phyloP scores from a whole-genome alignment of 805 yeast species.

The Komagataella populi region DNA sequence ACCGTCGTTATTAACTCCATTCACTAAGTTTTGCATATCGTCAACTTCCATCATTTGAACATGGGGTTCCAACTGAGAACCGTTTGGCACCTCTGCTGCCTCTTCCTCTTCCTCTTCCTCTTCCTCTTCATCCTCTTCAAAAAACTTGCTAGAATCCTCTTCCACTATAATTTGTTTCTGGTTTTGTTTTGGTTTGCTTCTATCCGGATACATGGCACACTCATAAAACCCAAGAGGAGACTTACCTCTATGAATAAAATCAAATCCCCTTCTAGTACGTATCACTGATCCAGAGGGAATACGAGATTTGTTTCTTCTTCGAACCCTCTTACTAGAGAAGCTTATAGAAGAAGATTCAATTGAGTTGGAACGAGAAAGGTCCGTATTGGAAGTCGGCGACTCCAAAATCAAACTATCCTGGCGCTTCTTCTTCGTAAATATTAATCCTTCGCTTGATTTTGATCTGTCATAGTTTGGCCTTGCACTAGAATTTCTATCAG shows the following conservation, averaged over 20 bases:
- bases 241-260: conserved; percentile 2
- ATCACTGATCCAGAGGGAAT: background rate
- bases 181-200: background rate
- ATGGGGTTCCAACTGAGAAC: background rate
- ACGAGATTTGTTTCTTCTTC: background rate
- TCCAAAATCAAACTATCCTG: conserved; percentile 9
- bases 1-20: background rate
- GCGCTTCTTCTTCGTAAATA: conserved; percentile 6
- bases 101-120: background rate
- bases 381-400: conserved; percentile 19
- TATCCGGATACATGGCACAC: background rate
- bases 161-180: background rate
- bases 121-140: background rate
- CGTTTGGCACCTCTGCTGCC: background rate
- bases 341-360: conserved; percentile 19
- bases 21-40: background rate
- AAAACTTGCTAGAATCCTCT: background rate
- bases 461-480: conserved; percentile 16
- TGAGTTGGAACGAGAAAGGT: conserved; percentile 19
- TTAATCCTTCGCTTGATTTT: conserved; percentile 18
- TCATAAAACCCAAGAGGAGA: conserved; percentile 2
- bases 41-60: background rate
- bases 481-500: conserved; percentile 1
- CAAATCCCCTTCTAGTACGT: background rate
- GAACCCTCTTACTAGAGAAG: background rate